phyloP scores from a whole-genome alignment of 2,329 filamentous ascomycete genomes.

The Claviceps africana region DNA sequence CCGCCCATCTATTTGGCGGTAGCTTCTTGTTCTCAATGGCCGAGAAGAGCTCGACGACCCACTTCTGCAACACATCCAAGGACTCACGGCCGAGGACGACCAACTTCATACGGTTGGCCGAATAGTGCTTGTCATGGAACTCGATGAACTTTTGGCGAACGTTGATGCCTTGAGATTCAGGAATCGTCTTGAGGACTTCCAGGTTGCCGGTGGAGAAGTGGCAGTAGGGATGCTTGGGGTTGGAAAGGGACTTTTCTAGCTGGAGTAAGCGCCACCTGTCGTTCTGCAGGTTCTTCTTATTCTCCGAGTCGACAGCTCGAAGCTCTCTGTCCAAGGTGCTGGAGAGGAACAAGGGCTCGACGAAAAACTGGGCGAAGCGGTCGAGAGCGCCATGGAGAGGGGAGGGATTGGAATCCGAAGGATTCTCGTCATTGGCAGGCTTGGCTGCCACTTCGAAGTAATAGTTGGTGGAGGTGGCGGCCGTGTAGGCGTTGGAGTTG shows the following conservation, averaged over 20 bases:
- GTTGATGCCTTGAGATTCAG: conserved; percentile 65
- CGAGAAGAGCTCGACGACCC: conserved; percentile 74
- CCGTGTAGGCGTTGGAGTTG: conserved; percentile 89
- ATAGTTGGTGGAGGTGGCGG: conserved; percentile 88
- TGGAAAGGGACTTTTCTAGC: conserved; percentile 76
- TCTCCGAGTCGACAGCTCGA: conserved; percentile 82
- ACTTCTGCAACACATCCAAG: conserved; percentile 67
- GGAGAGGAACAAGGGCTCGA: conserved; percentile 71
- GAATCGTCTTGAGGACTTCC: conserved; percentile 70
- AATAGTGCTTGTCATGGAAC: conserved; percentile 82
- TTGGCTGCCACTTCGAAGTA: conserved; percentile 91
- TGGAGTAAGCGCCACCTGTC: conserved; percentile 81
- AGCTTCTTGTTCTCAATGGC: conserved; percentile 71
- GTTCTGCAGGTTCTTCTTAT: conserved; percentile 93
- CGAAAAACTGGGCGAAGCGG: conserved; percentile 88
- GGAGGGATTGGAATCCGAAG: conserved; percentile 41
- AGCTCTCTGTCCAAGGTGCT: conserved; percentile 79
- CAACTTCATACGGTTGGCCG: conserved; percentile 86
- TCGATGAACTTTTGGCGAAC: conserved; percentile 85
- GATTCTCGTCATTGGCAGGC: conserved; percentile 44
- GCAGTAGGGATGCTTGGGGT: conserved; percentile 74
- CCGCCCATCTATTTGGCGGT: conserved; percentile 40
- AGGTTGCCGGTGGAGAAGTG: conserved; percentile 87
- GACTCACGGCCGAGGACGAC: conserved; percentile 72
- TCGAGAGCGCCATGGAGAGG: conserved; percentile 70